phyloP scores from a whole-genome alignment of 768 basidiomycete genomes.

The Trametes maxima region DNA sequence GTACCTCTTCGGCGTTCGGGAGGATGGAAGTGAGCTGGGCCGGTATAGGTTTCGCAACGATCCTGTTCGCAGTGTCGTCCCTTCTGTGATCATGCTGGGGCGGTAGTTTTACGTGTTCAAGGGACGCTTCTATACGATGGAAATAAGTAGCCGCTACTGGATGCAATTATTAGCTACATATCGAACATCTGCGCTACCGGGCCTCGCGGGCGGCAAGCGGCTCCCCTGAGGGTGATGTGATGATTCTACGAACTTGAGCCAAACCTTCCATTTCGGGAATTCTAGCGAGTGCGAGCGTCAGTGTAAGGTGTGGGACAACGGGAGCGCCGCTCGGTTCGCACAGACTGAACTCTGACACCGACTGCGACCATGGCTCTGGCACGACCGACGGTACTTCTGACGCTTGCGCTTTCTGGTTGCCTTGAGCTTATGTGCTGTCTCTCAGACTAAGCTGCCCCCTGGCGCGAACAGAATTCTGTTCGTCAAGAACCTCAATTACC shows the following conservation, averaged over 20 bases:
- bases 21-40: slow-evolving; percentile 1
- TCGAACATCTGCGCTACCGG: no score
- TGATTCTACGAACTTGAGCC: slow-evolving; percentile 3
- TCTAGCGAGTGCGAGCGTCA: not conserved
- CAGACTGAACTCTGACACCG: not conserved
- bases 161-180: not conserved
- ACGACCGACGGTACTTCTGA: slow-evolving; percentile 64
- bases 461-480: slow-evolving; percentile 92
- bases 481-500: slow-evolving; percentile 91
- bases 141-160: not conserved
- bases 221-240: no score
- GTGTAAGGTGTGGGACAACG: not conserved
- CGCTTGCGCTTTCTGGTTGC: not conserved
- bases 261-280: slow-evolving; percentile 7
- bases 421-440: slow-evolving; percentile 1
- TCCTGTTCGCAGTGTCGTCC: not conserved
- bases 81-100: not conserved
- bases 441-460: slow-evolving; percentile 83
- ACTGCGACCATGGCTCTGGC: slow-evolving; percentile 58
- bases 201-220: no score
- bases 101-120: not conserved
- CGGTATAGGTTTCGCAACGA: not conserved
- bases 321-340: not conserved
- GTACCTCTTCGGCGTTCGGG: slow-evolving; percentile 2
- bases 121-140: not conserved